Evolutionary conservation across 1,284 basidiomycete species (phyloP), one percentile per base, ranked within the genome.

Genomic region (Ceratobasidium sp.): DNA sequence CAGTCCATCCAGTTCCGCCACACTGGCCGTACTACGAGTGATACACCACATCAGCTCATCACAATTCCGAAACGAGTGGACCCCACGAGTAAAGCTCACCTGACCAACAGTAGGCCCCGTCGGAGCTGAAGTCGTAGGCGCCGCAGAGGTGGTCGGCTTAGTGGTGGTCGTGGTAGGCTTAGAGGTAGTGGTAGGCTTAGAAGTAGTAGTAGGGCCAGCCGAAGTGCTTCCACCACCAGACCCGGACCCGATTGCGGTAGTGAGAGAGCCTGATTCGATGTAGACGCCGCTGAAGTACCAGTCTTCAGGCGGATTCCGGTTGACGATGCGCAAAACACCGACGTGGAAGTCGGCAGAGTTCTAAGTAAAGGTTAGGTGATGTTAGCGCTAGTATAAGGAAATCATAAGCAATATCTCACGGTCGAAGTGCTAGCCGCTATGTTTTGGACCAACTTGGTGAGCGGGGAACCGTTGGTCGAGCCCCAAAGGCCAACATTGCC

Each of bases 331-430:
- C 61, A 91, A 87, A 33, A 91, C 89, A 70, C 90, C 90, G 75
- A 92, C 84, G 83, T 91, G 91, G 86, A 87, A 92, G 83, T 91
- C 90, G 40, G 85, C 89, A 26, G 89, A 90, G 84, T 91, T 90
- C 76, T 77, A 40, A 5, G 5, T 17, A 28, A 15, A 33, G 26
- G 23, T 48, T 17, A 26, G 48, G 26, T 5, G n/a, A n/a, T n/a
- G 46, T n/a, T 26, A 6, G 66, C 17, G 15, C n/a, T 23, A 28
- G 10, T 6, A 62, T 23, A n/a, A 5, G 26, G 38, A 13, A 26
- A 3, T 46, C 13, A 13, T 46, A 28, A 59, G 7, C 52, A 4
- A 20, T 3, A 3, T 48, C 77, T 71, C 44, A 78, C 77, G 73
- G 90, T 91, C 26, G 86, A 90, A 0, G 90, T 87, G 52, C 86